Base-by-base conservation (phyloP, 306 rosid species). In the Cyamopsis tetragonoloba region DNA sequence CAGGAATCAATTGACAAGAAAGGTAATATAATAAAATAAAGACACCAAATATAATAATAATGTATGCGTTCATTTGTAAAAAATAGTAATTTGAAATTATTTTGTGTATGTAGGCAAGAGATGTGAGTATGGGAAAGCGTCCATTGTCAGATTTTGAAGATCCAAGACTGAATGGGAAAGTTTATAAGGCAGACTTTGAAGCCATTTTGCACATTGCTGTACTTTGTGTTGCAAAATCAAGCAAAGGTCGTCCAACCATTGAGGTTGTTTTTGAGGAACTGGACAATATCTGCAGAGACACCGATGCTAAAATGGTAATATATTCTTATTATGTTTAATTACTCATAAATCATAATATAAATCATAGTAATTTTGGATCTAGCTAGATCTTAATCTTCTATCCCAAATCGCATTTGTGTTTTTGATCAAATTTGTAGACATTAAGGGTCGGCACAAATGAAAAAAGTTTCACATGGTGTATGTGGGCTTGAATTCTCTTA, bases 1-100 rank as follows among this genome's bases (percentile, higher is more conserved):
- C 7, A 77, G 98, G 84, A 92, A 87, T 65, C 98, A 92, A 20
- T 88, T 92, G 6, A 92, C 96, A 10, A 84, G 95, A 60, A 92
- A 87, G 92, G 98, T 85, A 75, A 5, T 43, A 43, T 14, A 12
- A 2, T 2, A 31, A 1, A 4, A 1, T 31, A 4, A 6, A 50
- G 7, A 50, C 31, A 14, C 13, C n/a, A 14, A 1, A 38, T 2
- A 7, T 32, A 15, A 26, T 14, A 15, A 26, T 12, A 19, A 31
- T 65, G 20, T 3, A 4, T 62, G 12, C 26, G 10, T 14, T 11
- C 7, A 31, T 13, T 10, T 65, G 6, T 24, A n/a, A n/a, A n/a
- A n/a, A n/a, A n/a, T n/a, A n/a, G n/a, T n/a, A 19, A 32, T 51
- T 47, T 14, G 15, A 37, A 27, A 2, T 7, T 7, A 23, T 14